Evolutionary conservation across 306 rosid genomes (phyloP).

Genomic region (Pachyrhizus erosus): DNA sequence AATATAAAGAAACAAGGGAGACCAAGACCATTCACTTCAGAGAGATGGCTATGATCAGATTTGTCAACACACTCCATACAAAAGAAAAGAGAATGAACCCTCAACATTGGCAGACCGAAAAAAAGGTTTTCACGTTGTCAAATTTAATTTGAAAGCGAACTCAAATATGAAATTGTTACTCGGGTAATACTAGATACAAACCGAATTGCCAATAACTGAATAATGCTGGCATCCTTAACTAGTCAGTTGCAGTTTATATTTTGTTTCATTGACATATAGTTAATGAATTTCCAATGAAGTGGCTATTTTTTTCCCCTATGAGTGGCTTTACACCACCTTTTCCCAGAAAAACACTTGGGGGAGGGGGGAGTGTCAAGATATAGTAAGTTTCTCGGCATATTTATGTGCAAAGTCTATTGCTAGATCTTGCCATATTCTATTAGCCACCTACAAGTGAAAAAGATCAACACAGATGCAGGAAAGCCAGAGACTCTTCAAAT

Average conservation of each 20-base stretch:
- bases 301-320: background rate
- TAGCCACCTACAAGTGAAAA: background rate
- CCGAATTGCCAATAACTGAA: slow-evolving; percentile 3
- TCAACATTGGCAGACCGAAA: background rate
- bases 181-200: background rate
- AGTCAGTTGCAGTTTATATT: slow-evolving; percentile 8
- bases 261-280: background rate
- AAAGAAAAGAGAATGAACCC: slow-evolving; percentile 16
- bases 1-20: background rate
- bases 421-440: slow-evolving; percentile 29
- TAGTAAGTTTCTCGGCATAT: slow-evolving; percentile 1
- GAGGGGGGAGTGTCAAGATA: background rate
- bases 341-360: background rate
- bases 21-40: slow-evolving; percentile 18
- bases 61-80: background rate
- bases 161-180: slow-evolving; percentile 16
- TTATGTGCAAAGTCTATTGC: background rate
- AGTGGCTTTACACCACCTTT: background rate
- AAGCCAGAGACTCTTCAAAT: slow-evolving; percentile 21
- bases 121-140: slow-evolving; percentile 16
- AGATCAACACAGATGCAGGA: background rate
- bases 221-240: background rate
- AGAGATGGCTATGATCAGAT: slow-evolving; percentile 1
- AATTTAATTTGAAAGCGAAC: slow-evolving; percentile 3
- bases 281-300: slow-evolving; percentile 8